A percentile compares a stretch with the other conserved stretches of the same genome.
Evolutionary conservation across 495 filamentous ascomycete genomes (phyloP).

Genomic region (Neurospora sp.): DNA sequence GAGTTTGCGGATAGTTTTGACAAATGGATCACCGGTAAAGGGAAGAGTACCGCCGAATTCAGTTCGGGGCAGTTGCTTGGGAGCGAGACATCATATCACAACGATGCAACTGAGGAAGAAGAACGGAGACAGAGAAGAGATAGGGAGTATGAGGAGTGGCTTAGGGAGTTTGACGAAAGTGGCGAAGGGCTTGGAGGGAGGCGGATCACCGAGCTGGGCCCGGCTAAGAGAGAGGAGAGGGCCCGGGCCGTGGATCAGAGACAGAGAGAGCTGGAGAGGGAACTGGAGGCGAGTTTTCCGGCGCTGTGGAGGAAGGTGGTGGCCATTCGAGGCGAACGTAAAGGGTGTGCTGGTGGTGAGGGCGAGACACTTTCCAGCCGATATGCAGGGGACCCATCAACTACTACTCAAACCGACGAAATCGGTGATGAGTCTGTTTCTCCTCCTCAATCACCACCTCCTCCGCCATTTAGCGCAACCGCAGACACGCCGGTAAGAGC

Average conservation of each 20-base stretch:
- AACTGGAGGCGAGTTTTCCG: conserved; percentile 27
- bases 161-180: conserved; percentile 20
- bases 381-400: not conserved
- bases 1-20: conserved; percentile 38
- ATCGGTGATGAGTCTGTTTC: not conserved
- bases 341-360: conserved; percentile 2
- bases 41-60: not conserved
- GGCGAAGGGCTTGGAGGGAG: conserved; percentile 20
- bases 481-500: not conserved
- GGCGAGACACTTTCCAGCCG: not conserved
- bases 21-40: conserved; percentile 29
- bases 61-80: too few relatives aligned
- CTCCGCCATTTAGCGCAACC: not conserved
- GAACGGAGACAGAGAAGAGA: conserved; percentile 8
- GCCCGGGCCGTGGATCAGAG: conserved; percentile 25
- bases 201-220: conserved; percentile 23
- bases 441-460: not conserved
- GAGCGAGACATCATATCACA: not conserved
- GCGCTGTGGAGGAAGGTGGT: conserved; percentile 26
- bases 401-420: not conserved
- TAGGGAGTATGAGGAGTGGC: conserved; percentile 27
- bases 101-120: conserved; percentile 16
- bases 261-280: conserved; percentile 29
- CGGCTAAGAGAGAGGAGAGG: conserved; percentile 29
- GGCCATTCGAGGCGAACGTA: conserved; percentile 16